Conservation (phyloP, 2,329 filamentous ascomycete species). For the Alternaria sp. region DNA sequence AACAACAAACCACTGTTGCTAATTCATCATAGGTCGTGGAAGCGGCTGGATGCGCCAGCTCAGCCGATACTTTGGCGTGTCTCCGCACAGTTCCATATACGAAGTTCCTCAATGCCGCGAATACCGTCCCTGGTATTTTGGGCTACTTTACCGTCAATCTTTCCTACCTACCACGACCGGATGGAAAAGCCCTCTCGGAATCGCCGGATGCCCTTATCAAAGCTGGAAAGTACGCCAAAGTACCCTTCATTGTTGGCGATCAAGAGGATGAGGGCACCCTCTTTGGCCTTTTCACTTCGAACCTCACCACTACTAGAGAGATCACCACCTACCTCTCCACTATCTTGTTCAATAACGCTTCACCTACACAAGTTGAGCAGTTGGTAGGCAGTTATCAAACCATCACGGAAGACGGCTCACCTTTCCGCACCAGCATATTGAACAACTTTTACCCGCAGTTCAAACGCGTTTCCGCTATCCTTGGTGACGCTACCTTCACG, state of each 20-base stretch:
- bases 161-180: slow-evolving; percentile 77
- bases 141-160: slow-evolving; percentile 74
- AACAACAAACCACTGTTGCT: slow-evolving; percentile 61
- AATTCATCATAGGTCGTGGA: slow-evolving; percentile 58
- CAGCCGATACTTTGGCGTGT: slow-evolving; percentile 58
- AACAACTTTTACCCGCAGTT: slow-evolving; percentile 79
- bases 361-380: slow-evolving; percentile 59
- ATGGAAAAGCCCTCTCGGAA: slow-evolving; percentile 68
- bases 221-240: slow-evolving; percentile 64
- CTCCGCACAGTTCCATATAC: slow-evolving; percentile 58
- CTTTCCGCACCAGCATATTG: slow-evolving; percentile 72
- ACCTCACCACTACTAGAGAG: slow-evolving; percentile 68
- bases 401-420: slow-evolving; percentile 68
- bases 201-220: slow-evolving; percentile 68
- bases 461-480: slow-evolving; percentile 77
- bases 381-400: slow-evolving; percentile 71
- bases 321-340: slow-evolving; percentile 69
- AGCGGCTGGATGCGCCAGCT: slow-evolving; percentile 56
- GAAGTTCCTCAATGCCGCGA: slow-evolving; percentile 67
- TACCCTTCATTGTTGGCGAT: slow-evolving; percentile 73
- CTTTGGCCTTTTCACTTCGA: slow-evolving; percentile 73
- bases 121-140: slow-evolving; percentile 73
- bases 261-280: slow-evolving; percentile 84
- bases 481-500: slow-evolving; percentile 79
- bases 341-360: slow-evolving; percentile 68